Evolutionary conservation across 768 basidiomycete genomes (phyloP).

Genomic region (Dacryopinax spathularia): DNA sequence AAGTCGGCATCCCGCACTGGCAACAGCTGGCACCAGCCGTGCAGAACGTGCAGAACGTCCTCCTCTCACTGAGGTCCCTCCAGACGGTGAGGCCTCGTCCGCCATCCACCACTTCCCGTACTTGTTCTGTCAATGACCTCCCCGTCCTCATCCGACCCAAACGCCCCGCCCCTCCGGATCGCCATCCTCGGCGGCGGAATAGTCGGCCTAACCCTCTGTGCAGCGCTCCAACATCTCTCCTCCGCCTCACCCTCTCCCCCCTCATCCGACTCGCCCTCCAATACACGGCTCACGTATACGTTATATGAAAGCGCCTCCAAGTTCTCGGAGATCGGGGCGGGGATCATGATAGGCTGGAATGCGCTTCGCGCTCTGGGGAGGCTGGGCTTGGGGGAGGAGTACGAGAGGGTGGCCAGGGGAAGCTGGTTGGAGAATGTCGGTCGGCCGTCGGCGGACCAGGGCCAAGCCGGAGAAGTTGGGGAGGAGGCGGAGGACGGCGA

Average conservation of each 20-base stretch:
- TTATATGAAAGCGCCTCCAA: not conserved
- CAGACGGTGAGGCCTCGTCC: no score
- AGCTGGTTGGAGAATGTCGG: not conserved
- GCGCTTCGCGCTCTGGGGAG: not conserved
- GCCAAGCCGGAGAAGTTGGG: not conserved
- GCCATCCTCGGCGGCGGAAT: conserved; percentile 1
- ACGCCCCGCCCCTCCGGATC: not conserved
- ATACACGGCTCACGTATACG: not conserved
- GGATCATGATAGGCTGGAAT: not conserved
- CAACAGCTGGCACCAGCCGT: no score
- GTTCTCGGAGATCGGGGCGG: not conserved
- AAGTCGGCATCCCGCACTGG: no score
- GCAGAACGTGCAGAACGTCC: no score
- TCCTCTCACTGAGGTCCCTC: no score
- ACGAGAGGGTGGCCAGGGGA: not conserved
- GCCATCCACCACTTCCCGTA: no score
- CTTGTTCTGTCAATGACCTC: no score
- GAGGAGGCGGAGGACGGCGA: no score
- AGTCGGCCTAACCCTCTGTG: not conserved
- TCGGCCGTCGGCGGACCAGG: not conserved
- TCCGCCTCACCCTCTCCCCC: not conserved
- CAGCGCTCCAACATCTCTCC: not conserved
- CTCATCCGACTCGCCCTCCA: no score
- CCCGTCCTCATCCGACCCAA: not conserved
- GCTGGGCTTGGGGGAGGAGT: not conserved